A percentile compares a stretch with the other conserved stretches of the same genome.
phyloP scores from a whole-genome alignment of 2,329 filamentous ascomycete species.

The Neofusicoccum ribis region DNA sequence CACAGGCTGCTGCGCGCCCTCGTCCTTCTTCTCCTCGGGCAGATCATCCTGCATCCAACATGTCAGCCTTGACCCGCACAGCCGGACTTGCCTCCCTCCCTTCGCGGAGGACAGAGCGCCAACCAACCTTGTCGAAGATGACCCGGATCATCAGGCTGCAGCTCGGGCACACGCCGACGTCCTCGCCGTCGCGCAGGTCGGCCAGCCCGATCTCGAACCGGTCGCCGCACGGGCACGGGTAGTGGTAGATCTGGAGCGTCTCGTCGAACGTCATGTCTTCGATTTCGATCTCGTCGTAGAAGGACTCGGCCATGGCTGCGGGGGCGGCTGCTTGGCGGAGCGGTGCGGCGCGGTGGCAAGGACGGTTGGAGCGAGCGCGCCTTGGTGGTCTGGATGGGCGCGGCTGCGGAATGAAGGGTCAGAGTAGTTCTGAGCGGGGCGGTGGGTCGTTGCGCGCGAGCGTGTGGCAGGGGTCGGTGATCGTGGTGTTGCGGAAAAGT shows the following conservation, averaged over 20 bases:
- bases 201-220: slow-evolving; percentile 86
- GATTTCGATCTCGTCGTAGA: slow-evolving; percentile 97
- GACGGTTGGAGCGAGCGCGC: background rate
- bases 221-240: slow-evolving; percentile 96
- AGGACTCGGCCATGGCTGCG: slow-evolving; percentile 54
- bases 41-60: slow-evolving; percentile 48
- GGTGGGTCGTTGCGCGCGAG: background rate
- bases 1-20: slow-evolving; percentile 31
- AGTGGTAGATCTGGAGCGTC: slow-evolving; percentile 83
- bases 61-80: background rate
- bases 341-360: background rate
- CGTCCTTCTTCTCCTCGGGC: slow-evolving; percentile 41
- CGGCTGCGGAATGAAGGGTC: no score
- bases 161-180: slow-evolving; percentile 95
- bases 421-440: background rate
- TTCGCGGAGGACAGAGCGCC: no score
- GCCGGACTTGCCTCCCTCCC: background rate
- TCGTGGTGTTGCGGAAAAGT: background rate
- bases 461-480: background rate
- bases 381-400: no score
- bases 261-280: slow-evolving; percentile 94
- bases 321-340: background rate
- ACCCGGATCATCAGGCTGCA: slow-evolving; percentile 96
- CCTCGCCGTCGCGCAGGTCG: slow-evolving; percentile 83
- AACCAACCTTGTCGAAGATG: slow-evolving; percentile 78